phyloP scores from a whole-genome alignment of 495 filamentous ascomycete species.

The Neohortaea acidophila region DNA sequence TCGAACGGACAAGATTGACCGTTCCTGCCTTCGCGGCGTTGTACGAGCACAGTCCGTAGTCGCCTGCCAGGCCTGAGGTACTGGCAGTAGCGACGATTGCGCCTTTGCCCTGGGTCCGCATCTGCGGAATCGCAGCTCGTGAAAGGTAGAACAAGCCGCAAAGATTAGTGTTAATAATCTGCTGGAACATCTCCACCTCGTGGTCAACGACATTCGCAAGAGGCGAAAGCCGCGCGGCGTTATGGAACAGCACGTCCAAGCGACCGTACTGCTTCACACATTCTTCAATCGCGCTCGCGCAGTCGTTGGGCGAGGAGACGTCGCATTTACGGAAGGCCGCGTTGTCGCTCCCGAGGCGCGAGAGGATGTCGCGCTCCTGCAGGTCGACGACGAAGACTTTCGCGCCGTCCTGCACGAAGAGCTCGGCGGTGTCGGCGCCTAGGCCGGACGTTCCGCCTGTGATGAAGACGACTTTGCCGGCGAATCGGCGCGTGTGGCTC shows the following conservation, averaged over 20 bases:
- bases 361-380: neutral
- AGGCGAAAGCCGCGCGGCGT: neutral
- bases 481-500: too few species aligned
- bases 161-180: neutral
- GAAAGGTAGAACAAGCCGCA: slow-evolving; percentile 1
- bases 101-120: neutral
- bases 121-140: slow-evolving; percentile 3
- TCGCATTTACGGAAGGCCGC: neutral
- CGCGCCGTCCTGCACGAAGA: slow-evolving; percentile 1
- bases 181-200: neutral
- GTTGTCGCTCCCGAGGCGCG: neutral
- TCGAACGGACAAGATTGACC: neutral
- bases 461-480: slow-evolving; percentile 1
- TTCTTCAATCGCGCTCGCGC: neutral
- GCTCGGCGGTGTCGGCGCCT: slow-evolving; percentile 1
- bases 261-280: neutral
- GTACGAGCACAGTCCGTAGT: slow-evolving; percentile 2
- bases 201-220: neutral
- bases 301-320: neutral
- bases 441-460: slow-evolving; percentile 1
- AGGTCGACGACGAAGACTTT: slow-evolving; percentile 1
- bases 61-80: neutral
- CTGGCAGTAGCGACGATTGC: neutral
- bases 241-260: slow-evolving; percentile 1
- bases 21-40: neutral